Evolutionary conservation across 2,329 filamentous ascomycete genomes (phyloP).

Genomic region (Neofusicoccum kwambonambiense): DNA sequence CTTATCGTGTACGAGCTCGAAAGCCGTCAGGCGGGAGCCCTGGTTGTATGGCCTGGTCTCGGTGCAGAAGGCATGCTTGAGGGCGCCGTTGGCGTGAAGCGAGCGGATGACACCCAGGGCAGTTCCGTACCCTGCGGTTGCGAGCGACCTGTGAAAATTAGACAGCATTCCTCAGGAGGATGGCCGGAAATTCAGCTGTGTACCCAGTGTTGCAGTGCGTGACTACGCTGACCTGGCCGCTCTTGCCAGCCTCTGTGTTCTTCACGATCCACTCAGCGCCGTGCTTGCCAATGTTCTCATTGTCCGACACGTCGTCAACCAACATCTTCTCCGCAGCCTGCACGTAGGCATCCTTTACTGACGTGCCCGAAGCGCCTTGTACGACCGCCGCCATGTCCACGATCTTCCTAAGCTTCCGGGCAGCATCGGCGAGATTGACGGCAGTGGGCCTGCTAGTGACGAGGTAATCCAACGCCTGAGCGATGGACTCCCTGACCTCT

Average conservation of each 20-base stretch:
- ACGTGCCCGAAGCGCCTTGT: slow-evolving; percentile 46
- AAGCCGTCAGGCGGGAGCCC: slow-evolving; percentile 89
- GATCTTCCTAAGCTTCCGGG: slow-evolving; percentile 69
- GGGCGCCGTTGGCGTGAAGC: slow-evolving; percentile 62
- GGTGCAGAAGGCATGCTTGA: slow-evolving; percentile 89
- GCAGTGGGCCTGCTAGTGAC: slow-evolving; percentile 89
- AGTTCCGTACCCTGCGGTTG: slow-evolving; percentile 96
- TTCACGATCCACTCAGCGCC: slow-evolving; percentile 80
- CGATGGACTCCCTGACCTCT: slow-evolving; percentile 66
- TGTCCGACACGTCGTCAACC: slow-evolving; percentile 81
- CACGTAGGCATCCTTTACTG: slow-evolving; percentile 70
- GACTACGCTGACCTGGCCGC: slow-evolving; percentile 70
- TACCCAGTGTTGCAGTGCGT: slow-evolving; percentile 98
- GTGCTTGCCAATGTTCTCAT: slow-evolving; percentile 77
- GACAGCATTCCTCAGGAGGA: slow-evolving; percentile 2
- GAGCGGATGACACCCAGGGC: slow-evolving; percentile 91
- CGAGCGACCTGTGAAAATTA: slow-evolving; percentile 64
- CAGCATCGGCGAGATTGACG: slow-evolving; percentile 90
- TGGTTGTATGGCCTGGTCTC: slow-evolving; percentile 98
- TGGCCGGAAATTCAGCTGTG: slow-evolving; percentile 24
- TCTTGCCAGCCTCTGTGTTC: slow-evolving; percentile 53
- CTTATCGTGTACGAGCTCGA: slow-evolving; percentile 89
- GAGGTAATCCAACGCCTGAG: slow-evolving; percentile 78
- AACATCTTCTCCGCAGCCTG: slow-evolving; percentile 82
- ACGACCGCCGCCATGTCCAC: slow-evolving; percentile 53